Conservation (phyloP, 148 eudicot species). For the Rhododendron ovatum region DNA sequence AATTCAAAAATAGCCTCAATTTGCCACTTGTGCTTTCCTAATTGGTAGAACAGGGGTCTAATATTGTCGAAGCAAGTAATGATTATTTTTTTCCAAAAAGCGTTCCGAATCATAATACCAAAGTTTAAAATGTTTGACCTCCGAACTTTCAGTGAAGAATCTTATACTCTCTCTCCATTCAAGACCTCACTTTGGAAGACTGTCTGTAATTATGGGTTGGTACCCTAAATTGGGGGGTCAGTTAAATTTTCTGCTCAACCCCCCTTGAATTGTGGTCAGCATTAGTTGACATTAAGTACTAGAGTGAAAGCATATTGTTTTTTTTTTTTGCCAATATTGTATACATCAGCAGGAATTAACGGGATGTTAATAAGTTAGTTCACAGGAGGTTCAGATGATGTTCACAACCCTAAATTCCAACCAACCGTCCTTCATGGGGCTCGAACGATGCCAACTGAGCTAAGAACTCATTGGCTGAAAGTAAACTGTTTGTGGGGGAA, state of each 20-base stretch:
- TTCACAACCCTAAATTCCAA: too few species aligned
- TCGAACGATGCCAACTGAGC: too few species aligned
- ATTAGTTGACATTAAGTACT: not conserved
- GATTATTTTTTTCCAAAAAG: not conserved
- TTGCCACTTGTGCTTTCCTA: not conserved
- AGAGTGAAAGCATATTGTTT: too few species aligned
- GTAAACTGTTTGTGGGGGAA: too few species aligned
- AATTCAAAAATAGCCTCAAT: not conserved
- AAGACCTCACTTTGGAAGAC: not conserved
- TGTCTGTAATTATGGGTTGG: not conserved
- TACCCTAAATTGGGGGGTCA: not conserved
- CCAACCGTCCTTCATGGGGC: too few species aligned
- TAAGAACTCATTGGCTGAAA: too few species aligned
- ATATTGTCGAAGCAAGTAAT: not conserved
- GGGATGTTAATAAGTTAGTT: too few species aligned
- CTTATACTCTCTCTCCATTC: not conserved
- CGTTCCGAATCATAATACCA: not conserved
- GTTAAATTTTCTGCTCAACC: not conserved
- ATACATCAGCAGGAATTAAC: too few species aligned
- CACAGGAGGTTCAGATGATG: too few species aligned
- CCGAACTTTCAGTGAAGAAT: not conserved
- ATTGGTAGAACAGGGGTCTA: not conserved
- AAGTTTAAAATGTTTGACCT: too few species aligned
- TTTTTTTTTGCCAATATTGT: too few species aligned
- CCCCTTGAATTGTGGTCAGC: not conserved